Conservation (phyloP, 805 yeast genomes). For the Scheffersomyces coipomensis region DNA sequence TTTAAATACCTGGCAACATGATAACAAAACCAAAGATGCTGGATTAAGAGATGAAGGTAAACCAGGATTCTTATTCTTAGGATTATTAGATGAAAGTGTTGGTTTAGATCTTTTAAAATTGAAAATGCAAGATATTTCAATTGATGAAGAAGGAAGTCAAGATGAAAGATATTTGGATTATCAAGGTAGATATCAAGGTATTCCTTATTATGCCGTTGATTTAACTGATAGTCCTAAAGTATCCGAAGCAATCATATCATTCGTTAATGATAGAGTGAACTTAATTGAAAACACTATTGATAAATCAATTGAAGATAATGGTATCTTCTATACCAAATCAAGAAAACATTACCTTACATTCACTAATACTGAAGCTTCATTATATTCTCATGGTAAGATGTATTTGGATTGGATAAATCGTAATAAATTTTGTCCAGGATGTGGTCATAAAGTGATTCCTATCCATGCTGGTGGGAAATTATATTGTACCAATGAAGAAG, state of each 20-base stretch:
- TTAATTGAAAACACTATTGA: not conserved
- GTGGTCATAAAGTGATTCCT: slow-evolving; percentile 66
- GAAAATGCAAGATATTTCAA: slow-evolving; percentile 19
- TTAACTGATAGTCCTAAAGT: slow-evolving; percentile 45
- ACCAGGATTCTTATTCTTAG: slow-evolving; percentile 43
- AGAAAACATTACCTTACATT: slow-evolving; percentile 37
- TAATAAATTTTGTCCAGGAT: slow-evolving; percentile 80
- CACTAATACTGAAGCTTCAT: slow-evolving; percentile 50
- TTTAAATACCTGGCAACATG: slow-evolving; percentile 24
- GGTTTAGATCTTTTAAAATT: slow-evolving; percentile 32
- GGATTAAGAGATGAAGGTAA: slow-evolving; percentile 37
- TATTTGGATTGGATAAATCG: slow-evolving; percentile 81
- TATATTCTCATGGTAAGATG: slow-evolving; percentile 80
- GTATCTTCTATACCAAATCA: slow-evolving; percentile 30
- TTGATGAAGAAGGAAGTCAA: slow-evolving; percentile 11
- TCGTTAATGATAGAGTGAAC: slow-evolving; percentile 14
- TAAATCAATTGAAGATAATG: slow-evolving; percentile 8
- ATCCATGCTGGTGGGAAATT: slow-evolving; percentile 69
- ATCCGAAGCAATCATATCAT: slow-evolving; percentile 30
- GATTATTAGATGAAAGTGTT: slow-evolving; percentile 45
- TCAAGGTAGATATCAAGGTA: slow-evolving; percentile 53
- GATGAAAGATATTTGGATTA: slow-evolving; percentile 38
- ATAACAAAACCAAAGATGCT: slow-evolving; percentile 32
- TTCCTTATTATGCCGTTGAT: slow-evolving; percentile 66
- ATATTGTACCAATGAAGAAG: slow-evolving; percentile 37